phyloP scores from a whole-genome alignment of 306 rosid genomes.

The Crotalaria pallida region DNA sequence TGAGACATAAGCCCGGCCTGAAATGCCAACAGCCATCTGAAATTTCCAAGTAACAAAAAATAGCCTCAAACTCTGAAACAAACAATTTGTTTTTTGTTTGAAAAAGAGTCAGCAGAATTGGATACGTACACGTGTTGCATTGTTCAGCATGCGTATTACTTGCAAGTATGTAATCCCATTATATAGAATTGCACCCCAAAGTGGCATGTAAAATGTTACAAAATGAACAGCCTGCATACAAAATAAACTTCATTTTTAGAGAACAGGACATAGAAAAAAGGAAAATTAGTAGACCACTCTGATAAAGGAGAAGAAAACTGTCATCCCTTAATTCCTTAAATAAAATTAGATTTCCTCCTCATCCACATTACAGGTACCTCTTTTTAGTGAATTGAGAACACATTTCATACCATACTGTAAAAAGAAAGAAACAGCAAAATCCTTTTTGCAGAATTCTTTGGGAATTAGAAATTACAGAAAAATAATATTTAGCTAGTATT shows the following conservation, averaged over 20 bases:
- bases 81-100: not conserved
- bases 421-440: not conserved
- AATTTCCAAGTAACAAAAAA: slow-evolving; percentile 32
- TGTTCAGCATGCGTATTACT: slow-evolving; percentile 97
- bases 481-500: not conserved
- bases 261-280: not conserved
- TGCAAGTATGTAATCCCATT: slow-evolving; percentile 87
- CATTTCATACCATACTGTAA: not conserved
- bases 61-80: slow-evolving; percentile 23
- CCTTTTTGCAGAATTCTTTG: not conserved
- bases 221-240: slow-evolving; percentile 83
- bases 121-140: slow-evolving; percentile 88
- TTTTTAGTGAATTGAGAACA: not conserved
- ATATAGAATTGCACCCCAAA: slow-evolving; percentile 98
- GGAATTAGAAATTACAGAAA: slow-evolving; percentile 6
- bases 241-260: not conserved
- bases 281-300: slow-evolving; percentile 10
- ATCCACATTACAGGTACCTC: not conserved
- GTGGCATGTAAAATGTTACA: slow-evolving; percentile 87
- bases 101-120: slow-evolving; percentile 4
- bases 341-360: not conserved
- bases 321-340: not conserved
- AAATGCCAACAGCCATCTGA: slow-evolving; percentile 98
- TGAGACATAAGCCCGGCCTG: slow-evolving; percentile 58
- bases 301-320: not conserved